Conservation (phyloP, 2,329 filamentous ascomycete species). For the Cladophialophora bantiana region DNA sequence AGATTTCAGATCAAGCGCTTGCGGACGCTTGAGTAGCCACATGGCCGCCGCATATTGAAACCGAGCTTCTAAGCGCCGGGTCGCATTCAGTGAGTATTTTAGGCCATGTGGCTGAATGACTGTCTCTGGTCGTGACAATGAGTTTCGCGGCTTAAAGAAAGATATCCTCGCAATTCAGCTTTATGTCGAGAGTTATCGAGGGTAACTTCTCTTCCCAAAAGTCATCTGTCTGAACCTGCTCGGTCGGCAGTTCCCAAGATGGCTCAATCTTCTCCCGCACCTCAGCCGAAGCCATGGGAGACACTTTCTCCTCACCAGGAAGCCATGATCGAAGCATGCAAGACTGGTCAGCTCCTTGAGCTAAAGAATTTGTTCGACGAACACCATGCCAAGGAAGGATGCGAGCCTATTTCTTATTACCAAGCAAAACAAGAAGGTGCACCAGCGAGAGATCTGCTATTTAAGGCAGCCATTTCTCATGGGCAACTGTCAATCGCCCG, state of each 20-base stretch:
- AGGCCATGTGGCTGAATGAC: background rate
- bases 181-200: conserved; percentile 1
- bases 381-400: conserved; percentile 15
- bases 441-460: conserved; percentile 11
- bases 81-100: conserved; percentile 2
- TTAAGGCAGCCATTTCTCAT: conserved; percentile 22
- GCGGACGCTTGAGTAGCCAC: background rate
- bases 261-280: conserved; percentile 11
- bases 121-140: background rate
- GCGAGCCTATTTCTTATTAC: conserved; percentile 3
- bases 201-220: conserved; percentile 9
- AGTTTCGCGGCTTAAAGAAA: conserved; percentile 5
- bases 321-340: conserved; percentile 24
- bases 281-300: conserved; percentile 10
- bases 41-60: conserved; percentile 5
- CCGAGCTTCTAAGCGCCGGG: conserved; percentile 1
- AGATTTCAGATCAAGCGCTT: conserved; percentile 4
- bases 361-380: conserved; percentile 16
- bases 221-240: too few species aligned
- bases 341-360: conserved; percentile 16
- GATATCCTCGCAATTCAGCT: conserved; percentile 2
- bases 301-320: conserved; percentile 17
- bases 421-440: conserved; percentile 15
- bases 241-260: too few species aligned
- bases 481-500: conserved; percentile 17